phyloP scores from a whole-genome alignment of 2,329 filamentous ascomycete genomes.

The Colletotrichum sojae region DNA sequence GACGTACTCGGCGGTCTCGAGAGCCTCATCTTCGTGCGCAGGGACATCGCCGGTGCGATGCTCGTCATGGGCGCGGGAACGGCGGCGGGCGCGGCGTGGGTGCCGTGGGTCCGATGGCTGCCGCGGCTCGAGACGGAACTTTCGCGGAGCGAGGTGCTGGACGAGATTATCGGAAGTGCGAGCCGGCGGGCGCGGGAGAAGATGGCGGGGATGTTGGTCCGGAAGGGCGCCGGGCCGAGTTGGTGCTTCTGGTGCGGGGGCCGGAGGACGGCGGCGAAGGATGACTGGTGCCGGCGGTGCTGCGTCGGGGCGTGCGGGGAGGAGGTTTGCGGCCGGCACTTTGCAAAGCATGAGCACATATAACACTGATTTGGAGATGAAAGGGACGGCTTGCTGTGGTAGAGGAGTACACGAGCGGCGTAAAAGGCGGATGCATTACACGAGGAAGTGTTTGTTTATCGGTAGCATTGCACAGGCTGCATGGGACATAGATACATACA shows the following conservation, averaged over 20 bases:
- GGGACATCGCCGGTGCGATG: conserved; percentile 33
- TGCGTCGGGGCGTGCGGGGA: conserved; percentile 29
- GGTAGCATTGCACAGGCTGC: no score
- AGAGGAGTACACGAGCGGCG: no score
- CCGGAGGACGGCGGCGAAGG: conserved; percentile 13
- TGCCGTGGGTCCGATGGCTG: conserved; percentile 40
- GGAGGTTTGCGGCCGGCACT: conserved; percentile 20
- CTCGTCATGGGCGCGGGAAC: conserved; percentile 36
- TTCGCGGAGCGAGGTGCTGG: conserved; percentile 21
- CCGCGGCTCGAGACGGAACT: conserved; percentile 38
- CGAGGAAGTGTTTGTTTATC: no score
- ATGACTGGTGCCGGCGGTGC: conserved; percentile 34
- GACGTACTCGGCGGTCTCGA: conserved; percentile 31
- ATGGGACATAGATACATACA: no score
- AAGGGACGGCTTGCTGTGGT: background rate
- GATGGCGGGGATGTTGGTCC: conserved; percentile 9
- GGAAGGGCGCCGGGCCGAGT: conserved; percentile 12
- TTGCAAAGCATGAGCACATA: conserved; percentile 3
- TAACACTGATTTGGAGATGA: background rate
- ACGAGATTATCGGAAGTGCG: conserved; percentile 6
- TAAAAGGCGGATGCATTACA: no score
- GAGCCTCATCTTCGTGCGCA: conserved; percentile 31
- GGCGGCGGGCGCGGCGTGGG: conserved; percentile 20
- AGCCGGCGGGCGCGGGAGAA: conserved; percentile 23
- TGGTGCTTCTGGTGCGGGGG: conserved; percentile 40